Conservation (phyloP, 2,329 filamentous ascomycete species). For the Scytalidium lignicola region DNA sequence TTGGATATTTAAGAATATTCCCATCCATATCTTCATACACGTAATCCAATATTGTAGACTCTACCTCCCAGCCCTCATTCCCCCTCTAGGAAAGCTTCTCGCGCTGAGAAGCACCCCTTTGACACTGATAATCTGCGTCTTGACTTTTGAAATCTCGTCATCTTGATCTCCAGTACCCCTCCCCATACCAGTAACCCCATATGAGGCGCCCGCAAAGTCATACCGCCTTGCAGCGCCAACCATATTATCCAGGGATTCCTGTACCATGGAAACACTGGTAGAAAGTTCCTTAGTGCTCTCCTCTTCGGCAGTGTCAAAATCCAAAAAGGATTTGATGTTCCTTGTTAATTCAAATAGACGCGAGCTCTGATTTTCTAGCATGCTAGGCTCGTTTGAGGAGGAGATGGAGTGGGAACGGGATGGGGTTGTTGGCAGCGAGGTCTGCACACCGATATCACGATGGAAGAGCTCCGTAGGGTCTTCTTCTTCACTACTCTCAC, state of each 20-base stretch:
- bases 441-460: conserved; percentile 76
- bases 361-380: conserved; percentile 24
- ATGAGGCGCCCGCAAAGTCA: conserved; percentile 26
- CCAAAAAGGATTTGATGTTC: conserved; percentile 46
- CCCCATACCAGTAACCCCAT: conserved; percentile 24
- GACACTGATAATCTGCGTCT: conserved; percentile 70
- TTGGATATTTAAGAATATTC: no score
- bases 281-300: conserved; percentile 17
- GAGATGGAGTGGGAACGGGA: conserved; percentile 13
- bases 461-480: conserved; percentile 77
- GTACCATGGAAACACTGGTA: conserved; percentile 42
- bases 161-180: conserved; percentile 47
- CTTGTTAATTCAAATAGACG: conserved; percentile 41
- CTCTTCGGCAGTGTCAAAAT: conserved; percentile 28
- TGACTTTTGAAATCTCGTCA: conserved; percentile 68
- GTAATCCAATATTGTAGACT: no score
- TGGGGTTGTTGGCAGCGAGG: conserved; percentile 47
- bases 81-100: conserved; percentile 57
- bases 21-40: no score
- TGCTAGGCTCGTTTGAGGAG: not conserved
- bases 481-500: conserved; percentile 42
- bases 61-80: not conserved
- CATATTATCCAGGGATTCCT: conserved; percentile 61
- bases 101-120: conserved; percentile 75
- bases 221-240: conserved; percentile 37